phyloP scores from a whole-genome alignment of 2,329 filamentous ascomycete species.

The Diaporthe ilicicola region DNA sequence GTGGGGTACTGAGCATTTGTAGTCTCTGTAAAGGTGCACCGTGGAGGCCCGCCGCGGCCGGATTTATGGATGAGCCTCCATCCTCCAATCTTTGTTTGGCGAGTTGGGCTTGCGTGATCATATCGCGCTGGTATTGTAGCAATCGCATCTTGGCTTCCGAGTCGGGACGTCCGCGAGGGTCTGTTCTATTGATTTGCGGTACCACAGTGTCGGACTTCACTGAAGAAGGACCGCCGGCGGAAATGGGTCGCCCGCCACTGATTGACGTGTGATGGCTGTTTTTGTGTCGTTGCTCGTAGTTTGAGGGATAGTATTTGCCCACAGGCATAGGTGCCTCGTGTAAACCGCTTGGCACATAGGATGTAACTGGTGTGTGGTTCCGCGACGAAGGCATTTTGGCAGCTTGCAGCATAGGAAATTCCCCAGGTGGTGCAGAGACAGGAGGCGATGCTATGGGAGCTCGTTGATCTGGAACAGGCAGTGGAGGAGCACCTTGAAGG shows the following conservation, averaged over 20 bases:
- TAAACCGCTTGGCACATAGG: slow-evolving; percentile 58
- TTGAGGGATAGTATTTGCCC: slow-evolving; percentile 71
- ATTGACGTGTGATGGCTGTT: slow-evolving; percentile 36
- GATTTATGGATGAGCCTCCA: slow-evolving; percentile 38
- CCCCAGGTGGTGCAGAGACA: slow-evolving; percentile 33
- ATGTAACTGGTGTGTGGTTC: slow-evolving; percentile 55
- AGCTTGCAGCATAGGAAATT: slow-evolving; percentile 36
- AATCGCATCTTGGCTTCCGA: slow-evolving; percentile 61
- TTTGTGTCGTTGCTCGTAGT: slow-evolving; percentile 55
- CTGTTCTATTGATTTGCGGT: slow-evolving; percentile 36
- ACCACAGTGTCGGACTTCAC: slow-evolving; percentile 48
- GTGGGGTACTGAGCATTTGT: neutral
- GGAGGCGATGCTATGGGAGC: slow-evolving; percentile 33
- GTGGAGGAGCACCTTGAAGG: neutral
- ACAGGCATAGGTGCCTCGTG: slow-evolving; percentile 59
- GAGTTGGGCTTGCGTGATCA: slow-evolving; percentile 65
- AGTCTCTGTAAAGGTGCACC: slow-evolving; percentile 50
- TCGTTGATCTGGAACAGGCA: slow-evolving; percentile 8
- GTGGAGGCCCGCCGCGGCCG: slow-evolving; percentile 45
- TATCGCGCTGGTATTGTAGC: slow-evolving; percentile 68
- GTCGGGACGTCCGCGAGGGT: slow-evolving; percentile 47
- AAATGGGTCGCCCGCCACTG: slow-evolving; percentile 36
- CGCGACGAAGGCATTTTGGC: slow-evolving; percentile 40
- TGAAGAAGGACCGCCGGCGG: slow-evolving; percentile 42
- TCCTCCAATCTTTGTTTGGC: slow-evolving; percentile 48